Base-by-base conservation (phyloP, 768 basidiomycete species). In the Hypholoma sublateritium region DNA sequence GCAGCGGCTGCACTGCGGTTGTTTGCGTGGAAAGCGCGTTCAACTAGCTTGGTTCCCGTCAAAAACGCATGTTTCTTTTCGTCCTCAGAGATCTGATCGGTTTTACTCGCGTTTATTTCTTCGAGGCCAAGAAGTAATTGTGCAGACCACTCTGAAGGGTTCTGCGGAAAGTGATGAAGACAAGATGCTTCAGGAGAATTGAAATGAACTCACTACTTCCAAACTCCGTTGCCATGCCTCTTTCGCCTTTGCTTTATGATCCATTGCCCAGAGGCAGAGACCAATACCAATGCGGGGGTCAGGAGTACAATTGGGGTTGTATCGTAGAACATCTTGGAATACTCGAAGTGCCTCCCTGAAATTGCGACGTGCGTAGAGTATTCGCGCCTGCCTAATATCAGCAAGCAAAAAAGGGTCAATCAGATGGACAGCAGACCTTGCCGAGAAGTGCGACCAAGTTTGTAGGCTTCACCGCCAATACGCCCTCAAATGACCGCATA, bases 251-350 rank as follows among this genome's bases (percentile, higher is more conserved):
- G 80, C 78, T 59, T 87, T 88, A 62, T 96, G 84, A 57, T 90
- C 90, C 74, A 97, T 77, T 4, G 90, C 85, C 93, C 93, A 98
- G 19, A 94, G 77, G 71, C 96, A 98, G 4, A 99, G 74, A 8
- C 97, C 97, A 39, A 98, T 93, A 16, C 97, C 97, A 56, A 98
- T 89, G 6, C 97, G 85, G 34, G 97, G 96, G 70, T 99, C 96
- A 0, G 96, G 97, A 22, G 80, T 74, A 72, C 91, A 94, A 16
- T 80, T 73, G 0, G 96, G 95, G 54, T 85, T 86, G 41, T 90
- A 80, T 28, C 81, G 77, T 11, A 98, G 78, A 8, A 95, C 88
- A 47, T 86, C 85, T 69, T 98, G 96, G 69, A 96, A 98, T 5
- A 87, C 66, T 60, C 88, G 87, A 24, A 99, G 80, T 3, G 97